phyloP scores from a whole-genome alignment of 257 asterid species.

The Echites panduratus region DNA sequence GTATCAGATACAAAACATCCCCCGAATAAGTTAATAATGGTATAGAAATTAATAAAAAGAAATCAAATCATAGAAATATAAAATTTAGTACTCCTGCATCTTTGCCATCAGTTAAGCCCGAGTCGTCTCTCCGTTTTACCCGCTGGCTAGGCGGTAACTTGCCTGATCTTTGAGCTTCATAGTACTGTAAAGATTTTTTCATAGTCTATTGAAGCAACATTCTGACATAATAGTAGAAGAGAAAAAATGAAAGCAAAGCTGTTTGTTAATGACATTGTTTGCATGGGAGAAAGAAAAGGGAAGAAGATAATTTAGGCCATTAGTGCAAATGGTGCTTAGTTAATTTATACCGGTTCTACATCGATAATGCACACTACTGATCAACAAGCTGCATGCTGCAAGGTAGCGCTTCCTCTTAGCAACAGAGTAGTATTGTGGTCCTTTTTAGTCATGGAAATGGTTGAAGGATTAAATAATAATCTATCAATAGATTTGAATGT shows the following conservation, averaged over 20 bases:
- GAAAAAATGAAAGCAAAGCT: not conserved
- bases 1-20: not conserved
- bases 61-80: too few species aligned
- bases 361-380: too few species aligned
- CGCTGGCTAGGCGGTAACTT: constrained; percentile 45
- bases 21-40: too few species aligned
- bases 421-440: not conserved
- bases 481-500: too few species aligned
- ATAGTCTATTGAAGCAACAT: constrained; percentile 29
- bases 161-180: constrained; percentile 81
- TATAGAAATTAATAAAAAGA: too few species aligned
- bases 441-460: not conserved
- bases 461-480: too few species aligned
- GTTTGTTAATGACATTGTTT: not conserved
- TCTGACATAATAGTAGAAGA: not conserved
- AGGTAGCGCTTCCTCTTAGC: not conserved
- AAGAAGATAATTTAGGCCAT: not conserved
- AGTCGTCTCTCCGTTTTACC: constrained; percentile 55
- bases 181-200: constrained; percentile 52
- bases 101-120: constrained; percentile 48
- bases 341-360: not conserved
- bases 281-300: not conserved
- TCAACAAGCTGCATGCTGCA: too few species aligned
- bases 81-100: constrained; percentile 27
- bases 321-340: not conserved